Conservation (phyloP, 768 basidiomycete genomes). For the Sporobolomyces roseus region DNA sequence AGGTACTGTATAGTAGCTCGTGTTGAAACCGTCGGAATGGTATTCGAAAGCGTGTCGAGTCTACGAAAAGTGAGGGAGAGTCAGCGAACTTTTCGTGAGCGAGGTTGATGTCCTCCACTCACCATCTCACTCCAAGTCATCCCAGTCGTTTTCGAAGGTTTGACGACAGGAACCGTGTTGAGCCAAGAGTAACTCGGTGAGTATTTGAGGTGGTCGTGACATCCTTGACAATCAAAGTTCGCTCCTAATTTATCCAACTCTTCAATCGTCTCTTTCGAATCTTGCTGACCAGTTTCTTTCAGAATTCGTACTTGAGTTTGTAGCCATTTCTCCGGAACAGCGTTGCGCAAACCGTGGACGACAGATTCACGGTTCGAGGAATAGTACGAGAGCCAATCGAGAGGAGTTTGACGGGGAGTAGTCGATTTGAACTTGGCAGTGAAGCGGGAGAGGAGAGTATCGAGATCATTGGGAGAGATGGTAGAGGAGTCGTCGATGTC, state of each 20-base stretch:
- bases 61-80: no score
- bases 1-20: no score
- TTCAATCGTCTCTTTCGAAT: not conserved
- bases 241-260: not conserved
- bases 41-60: no score
- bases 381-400: not conserved
- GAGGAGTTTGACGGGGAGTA: no score
- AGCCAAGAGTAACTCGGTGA: not conserved
- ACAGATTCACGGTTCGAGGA: no score
- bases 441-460: conserved; percentile 1
- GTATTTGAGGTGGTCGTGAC: not conserved
- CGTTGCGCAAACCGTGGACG: not conserved
- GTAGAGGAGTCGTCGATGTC: not conserved
- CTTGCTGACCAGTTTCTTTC: not conserved
- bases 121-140: not conserved
- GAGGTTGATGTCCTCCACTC: no score
- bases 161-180: no score
- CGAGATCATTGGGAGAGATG: not conserved
- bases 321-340: not conserved
- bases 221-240: not conserved
- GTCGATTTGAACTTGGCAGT: not conserved
- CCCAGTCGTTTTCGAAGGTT: not conserved
- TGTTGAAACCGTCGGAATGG: no score
- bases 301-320: not conserved
- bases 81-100: no score